These are phyloP conservation scores for Meyerozyma sp. DNA, from an alignment of 1,139 yeast genomes.

Conservation along the genomic window DNA sequence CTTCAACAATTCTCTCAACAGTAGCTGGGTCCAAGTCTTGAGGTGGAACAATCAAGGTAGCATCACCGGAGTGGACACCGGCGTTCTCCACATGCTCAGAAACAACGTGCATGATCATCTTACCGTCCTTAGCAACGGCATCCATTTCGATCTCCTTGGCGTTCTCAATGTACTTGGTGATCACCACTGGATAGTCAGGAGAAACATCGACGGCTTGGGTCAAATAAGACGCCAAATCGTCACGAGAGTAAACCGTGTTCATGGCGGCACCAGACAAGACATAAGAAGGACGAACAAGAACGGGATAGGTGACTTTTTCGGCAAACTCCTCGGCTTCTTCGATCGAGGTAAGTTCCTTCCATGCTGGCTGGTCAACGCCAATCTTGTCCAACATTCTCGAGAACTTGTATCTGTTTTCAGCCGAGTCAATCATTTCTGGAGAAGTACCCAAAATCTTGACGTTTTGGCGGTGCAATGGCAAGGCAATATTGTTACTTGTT, in stretches of 20 bases:
- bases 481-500: constrained; percentile 94
- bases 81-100: constrained; percentile 99
- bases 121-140: constrained; percentile 95
- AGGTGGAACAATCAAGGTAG: constrained; percentile 95
- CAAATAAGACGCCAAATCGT: constrained; percentile 82
- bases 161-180: constrained; percentile 93
- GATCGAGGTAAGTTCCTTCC: constrained; percentile 95
- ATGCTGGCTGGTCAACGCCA: constrained; percentile 98
- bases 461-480: constrained; percentile 88
- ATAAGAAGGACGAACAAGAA: constrained; percentile 94
- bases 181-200: constrained; percentile 96
- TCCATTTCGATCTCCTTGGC: constrained; percentile 99
- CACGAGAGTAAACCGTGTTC: constrained; percentile 91
- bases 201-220: constrained; percentile 96
- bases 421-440: constrained; percentile 97
- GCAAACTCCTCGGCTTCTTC: constrained; percentile 94
- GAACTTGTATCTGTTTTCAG: constrained; percentile 97
- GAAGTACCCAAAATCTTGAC: constrained; percentile 95
- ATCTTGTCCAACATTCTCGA: constrained; percentile 95
- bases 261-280: constrained; percentile 98
- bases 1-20: constrained; percentile 84
- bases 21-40: constrained; percentile 93
- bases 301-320: constrained; percentile 88
- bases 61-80: constrained; percentile 99
- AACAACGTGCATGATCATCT: constrained; percentile 93